A percentile compares a stretch with the other conserved stretches of the same genome.
These are phyloP conservation scores for Fraxinus albicans DNA, from an alignment of 305 asterid genomes.

Conservation along the genomic window DNA sequence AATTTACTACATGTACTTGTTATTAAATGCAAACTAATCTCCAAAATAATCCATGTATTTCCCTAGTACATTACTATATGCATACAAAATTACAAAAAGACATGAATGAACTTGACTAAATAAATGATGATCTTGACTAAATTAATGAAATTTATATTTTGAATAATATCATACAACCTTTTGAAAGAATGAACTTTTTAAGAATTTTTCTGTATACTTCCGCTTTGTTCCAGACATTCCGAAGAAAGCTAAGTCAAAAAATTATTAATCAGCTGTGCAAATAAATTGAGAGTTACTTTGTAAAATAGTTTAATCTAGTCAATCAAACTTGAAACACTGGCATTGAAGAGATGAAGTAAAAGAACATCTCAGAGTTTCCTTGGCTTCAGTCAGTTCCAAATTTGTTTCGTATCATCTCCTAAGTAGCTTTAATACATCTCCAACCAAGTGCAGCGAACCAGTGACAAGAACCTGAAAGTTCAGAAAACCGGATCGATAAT, in stretches of 20 bases:
- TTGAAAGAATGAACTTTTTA: neutral
- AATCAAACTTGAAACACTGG: neutral
- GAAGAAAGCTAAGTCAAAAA: neutral
- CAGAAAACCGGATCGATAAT: neutral
- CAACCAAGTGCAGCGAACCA: constrained; percentile 86
- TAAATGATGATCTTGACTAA: no score
- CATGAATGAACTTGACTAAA: neutral
- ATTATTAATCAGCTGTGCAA: neutral
- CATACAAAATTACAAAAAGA: no score
- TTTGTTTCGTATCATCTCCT: constrained; percentile 35
- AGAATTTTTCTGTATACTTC: neutral
- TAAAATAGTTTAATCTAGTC: neutral
- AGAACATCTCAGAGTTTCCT: neutral
- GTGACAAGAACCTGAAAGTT: constrained; percentile 78
- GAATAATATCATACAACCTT: neutral
- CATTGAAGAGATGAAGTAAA: neutral
- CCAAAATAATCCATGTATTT: no score
- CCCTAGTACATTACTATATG: no score
- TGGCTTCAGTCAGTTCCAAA: neutral
- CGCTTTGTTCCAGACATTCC: neutral
- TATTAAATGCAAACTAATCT: no score
- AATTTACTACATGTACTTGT: no score
- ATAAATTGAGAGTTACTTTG: neutral
- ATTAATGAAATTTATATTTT: neutral
- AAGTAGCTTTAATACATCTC: constrained; percentile 81